Evolutionary conservation across 2,329 filamentous ascomycete genomes (phyloP).

Genomic region (Coniochaeta sp.): DNA sequence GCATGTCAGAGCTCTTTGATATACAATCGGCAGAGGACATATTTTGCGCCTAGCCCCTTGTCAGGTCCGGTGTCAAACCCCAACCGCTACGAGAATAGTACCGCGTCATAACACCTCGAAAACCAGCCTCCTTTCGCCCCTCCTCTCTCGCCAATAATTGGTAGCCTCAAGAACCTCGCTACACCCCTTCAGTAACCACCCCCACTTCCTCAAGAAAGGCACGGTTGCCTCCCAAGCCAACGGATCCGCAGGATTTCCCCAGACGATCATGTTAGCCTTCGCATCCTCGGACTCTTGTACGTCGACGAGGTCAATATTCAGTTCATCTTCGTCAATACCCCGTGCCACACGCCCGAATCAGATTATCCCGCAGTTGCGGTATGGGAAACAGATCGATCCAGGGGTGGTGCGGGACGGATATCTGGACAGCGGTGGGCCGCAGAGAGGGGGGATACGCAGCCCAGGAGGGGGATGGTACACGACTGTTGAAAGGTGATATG

Average conservation of each 20-base stretch:
- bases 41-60: no score
- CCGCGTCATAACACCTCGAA: no score
- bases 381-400: slow-evolving; percentile 1
- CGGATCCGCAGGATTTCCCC: slow-evolving; percentile 38
- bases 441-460: not conserved
- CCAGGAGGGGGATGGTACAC: not conserved
- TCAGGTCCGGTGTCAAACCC: no score
- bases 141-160: not conserved
- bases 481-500: not conserved
- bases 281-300: not conserved
- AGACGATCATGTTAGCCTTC: slow-evolving; percentile 25
- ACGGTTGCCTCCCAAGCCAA: slow-evolving; percentile 40
- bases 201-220: slow-evolving; percentile 34
- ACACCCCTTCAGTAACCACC: not conserved
- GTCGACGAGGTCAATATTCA: not conserved
- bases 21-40: no score
- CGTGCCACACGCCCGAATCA: not conserved
- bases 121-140: not conserved
- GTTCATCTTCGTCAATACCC: not conserved
- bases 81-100: no score
- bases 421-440: not conserved
- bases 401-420: not conserved
- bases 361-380: not conserved
- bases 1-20: no score
- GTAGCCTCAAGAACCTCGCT: not conserved